These are phyloP conservation scores for Coemansia sp. DNA, from an alignment of 192 early-diverging fungal genomes.

Conservation along the genomic window DNA sequence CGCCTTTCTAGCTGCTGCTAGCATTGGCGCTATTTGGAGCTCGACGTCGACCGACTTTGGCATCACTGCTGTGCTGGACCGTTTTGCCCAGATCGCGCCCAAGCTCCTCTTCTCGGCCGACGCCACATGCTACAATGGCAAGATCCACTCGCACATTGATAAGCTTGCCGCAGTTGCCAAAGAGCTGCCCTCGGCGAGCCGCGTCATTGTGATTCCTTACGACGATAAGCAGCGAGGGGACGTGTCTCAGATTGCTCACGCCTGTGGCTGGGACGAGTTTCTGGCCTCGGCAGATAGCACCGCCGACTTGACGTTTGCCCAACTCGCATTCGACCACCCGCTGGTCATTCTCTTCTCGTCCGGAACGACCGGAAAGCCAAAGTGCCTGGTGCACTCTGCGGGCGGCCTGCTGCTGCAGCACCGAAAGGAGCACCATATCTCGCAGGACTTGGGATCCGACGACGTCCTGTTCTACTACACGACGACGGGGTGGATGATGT, in stretches of 20 bases:
- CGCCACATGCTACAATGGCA: constrained; percentile 92
- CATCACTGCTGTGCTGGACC: constrained; percentile 85
- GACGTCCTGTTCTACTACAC: constrained; percentile 92
- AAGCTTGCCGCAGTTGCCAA: constrained; percentile 77
- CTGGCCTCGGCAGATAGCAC: constrained; percentile 41
- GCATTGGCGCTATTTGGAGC: constrained; percentile 93
- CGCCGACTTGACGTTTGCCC: constrained; percentile 69
- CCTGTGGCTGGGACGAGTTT: constrained; percentile 59
- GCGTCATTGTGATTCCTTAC: constrained; percentile 83
- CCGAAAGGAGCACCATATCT: constrained; percentile 92
- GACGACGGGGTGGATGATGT: constrained; percentile 99
- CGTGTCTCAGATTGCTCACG: constrained; percentile 27
- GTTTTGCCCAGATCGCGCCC: constrained; percentile 92
- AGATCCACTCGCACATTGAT: constrained; percentile 72
- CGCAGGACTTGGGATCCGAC: constrained; percentile 71
- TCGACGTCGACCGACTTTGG: constrained; percentile 97
- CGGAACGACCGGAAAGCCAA: constrained; percentile 95
- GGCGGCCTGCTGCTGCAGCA: constrained; percentile 92
- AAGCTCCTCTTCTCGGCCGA: constrained; percentile 90
- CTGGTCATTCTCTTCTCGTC: constrained; percentile 91
- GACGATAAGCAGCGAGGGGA: constrained; percentile 36
- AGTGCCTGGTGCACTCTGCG: constrained; percentile 95
- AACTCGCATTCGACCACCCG: constrained; percentile 91
- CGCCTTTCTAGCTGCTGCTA: constrained; percentile 76
- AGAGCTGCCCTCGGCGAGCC: constrained; percentile 69